phyloP scores from a whole-genome alignment of 805 yeast species.

The Groenewaldozyma salmanticensis region DNA sequence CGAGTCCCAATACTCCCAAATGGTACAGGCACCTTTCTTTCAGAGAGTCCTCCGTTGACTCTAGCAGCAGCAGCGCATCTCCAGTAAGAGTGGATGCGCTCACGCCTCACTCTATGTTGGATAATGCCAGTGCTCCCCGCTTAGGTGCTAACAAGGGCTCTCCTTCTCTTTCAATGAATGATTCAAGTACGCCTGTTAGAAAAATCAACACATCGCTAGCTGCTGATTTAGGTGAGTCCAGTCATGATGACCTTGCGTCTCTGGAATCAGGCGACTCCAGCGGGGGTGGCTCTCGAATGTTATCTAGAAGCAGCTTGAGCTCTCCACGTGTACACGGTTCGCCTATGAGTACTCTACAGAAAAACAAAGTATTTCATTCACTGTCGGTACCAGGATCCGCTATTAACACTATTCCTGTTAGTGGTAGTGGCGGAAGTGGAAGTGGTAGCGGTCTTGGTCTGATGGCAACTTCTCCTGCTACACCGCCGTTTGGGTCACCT shows the following conservation, averaged over 20 bases:
- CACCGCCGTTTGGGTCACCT: constrained; percentile 53
- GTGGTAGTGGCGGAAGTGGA: neutral
- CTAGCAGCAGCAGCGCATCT: too few species aligned
- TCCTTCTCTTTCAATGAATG: neutral
- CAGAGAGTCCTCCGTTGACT: constrained; percentile 2
- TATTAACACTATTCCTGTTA: too few species aligned
- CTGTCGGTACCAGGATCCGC: too few species aligned
- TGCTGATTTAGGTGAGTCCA: constrained; percentile 1
- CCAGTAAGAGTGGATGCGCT: neutral
- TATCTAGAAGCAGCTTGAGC: constrained; percentile 13
- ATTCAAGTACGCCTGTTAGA: neutral
- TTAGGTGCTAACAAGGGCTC: neutral
- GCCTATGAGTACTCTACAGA: constrained; percentile 13
- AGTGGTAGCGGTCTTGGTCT: neutral
- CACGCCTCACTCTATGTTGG: neutral
- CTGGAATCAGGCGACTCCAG: constrained; percentile 19
- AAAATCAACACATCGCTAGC: neutral
- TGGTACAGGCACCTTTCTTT: neutral
- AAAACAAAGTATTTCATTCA: constrained; percentile 3
- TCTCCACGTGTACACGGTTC: constrained; percentile 12
- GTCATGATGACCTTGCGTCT: constrained; percentile 7
- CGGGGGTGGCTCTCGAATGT: constrained; percentile 28
- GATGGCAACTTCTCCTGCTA: constrained; percentile 39
- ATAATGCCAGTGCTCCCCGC: neutral
- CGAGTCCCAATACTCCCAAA: constrained; percentile 3